A percentile compares a stretch with the other conserved stretches of the same genome.
Conservation (phyloP, 164 flowering plant genomes). For the Annona squamosa region DNA sequence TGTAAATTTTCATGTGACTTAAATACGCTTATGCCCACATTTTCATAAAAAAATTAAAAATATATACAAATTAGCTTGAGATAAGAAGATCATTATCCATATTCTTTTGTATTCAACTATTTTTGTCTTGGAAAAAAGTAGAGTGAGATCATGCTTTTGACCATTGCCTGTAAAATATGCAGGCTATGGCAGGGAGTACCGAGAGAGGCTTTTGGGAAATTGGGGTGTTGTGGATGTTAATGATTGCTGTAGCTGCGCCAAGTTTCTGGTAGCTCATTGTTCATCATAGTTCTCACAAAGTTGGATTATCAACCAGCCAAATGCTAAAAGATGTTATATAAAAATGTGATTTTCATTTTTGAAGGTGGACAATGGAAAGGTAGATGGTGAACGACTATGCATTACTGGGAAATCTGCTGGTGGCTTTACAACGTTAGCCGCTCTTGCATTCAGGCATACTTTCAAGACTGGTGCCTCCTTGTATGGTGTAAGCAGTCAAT, state of each 20-base stretch:
- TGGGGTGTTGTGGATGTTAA: constrained; percentile 98
- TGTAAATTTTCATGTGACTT: no score
- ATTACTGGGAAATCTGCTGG: constrained; percentile 96
- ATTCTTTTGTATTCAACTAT: background rate
- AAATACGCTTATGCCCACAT: background rate
- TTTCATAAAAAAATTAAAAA: background rate
- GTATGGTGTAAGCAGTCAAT: constrained; percentile 70
- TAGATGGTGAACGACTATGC: constrained; percentile 67
- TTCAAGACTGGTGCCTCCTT: constrained; percentile 96
- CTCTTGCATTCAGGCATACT: constrained; percentile 79
- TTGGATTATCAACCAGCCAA: background rate
- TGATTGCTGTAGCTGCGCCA: constrained; percentile 97
- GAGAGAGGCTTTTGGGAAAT: constrained; percentile 68
- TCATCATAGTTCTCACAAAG: background rate
- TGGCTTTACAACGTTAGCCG: constrained; percentile 92
- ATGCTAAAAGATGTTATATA: background rate
- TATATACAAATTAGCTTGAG: no score
- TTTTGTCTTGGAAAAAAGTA: background rate
- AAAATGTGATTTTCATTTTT: constrained; percentile 12
- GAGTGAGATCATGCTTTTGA: background rate
- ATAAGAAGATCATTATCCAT: no score
- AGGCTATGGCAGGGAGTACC: constrained; percentile 94
- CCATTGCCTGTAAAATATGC: constrained; percentile 16
- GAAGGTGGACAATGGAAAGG: constrained; percentile 81
- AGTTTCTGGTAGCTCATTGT: constrained; percentile 49